phyloP scores from a whole-genome alignment of 352 stramenopile genomes.

The Pythium rishiriense region DNA sequence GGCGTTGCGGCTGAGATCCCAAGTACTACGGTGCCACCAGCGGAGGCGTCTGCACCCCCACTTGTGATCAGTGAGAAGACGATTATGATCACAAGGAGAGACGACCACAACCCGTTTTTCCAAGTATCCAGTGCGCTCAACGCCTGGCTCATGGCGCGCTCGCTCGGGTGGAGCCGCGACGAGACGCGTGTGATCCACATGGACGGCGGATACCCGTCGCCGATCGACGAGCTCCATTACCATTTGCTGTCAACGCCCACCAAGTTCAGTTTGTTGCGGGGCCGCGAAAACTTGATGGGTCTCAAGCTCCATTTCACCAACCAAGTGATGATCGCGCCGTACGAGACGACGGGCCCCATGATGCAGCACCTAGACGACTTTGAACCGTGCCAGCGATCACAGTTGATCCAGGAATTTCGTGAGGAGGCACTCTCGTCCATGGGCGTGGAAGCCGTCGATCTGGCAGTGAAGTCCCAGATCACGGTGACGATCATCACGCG shows the following conservation, averaged over 20 bases:
- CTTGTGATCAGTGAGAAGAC: constrained; percentile 9
- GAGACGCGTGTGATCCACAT: constrained; percentile 31
- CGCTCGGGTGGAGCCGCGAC: constrained; percentile 4
- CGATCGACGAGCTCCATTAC: constrained; percentile 27
- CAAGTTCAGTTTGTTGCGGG: constrained; percentile 19
- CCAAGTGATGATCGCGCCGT: constrained; percentile 51
- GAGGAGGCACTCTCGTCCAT: constrained; percentile 11
- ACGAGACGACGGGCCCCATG: constrained; percentile 52
- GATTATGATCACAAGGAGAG: constrained; percentile 25
- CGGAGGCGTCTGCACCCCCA: too few relatives aligned
- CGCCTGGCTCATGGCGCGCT: constrained; percentile 28
- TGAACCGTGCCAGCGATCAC: constrained; percentile 55
- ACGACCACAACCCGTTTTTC: constrained; percentile 44
- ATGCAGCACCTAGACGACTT: constrained; percentile 71
- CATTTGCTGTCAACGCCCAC: constrained; percentile 13
- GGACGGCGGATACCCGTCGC: constrained; percentile 30
- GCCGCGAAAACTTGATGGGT: constrained; percentile 27
- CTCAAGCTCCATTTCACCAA: constrained; percentile 36
- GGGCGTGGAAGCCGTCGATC: neutral
- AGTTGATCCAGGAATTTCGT: constrained; percentile 57
- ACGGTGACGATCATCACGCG: constrained; percentile 35
- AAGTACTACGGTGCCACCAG: too few relatives aligned
- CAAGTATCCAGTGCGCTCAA: constrained; percentile 33
- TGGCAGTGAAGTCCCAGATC: neutral
- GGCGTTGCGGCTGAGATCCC: neutral